These are phyloP conservation scores for Cystoderma amianthinum DNA, from an alignment of 768 basidiomycete genomes.

Conservation along the genomic window DNA sequence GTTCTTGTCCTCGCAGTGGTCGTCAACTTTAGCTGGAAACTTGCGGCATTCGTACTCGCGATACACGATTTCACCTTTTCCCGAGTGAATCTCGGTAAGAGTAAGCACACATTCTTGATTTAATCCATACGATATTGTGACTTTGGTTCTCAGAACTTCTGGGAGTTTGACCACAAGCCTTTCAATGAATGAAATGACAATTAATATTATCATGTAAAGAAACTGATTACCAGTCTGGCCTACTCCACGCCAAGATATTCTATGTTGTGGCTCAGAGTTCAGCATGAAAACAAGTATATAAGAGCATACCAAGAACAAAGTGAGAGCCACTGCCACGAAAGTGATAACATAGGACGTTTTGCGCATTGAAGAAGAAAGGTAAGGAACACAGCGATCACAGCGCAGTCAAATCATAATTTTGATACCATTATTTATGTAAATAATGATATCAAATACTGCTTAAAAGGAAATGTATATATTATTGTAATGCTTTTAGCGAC, in stretches of 20 bases:
- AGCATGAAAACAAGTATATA: neutral
- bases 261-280: slow-evolving; percentile 13
- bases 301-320: slow-evolving; percentile 36
- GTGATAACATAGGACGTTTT: slow-evolving; percentile 65
- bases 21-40: slow-evolving; percentile 52
- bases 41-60: slow-evolving; percentile 53
- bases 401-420: too few species aligned
- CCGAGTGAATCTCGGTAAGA: slow-evolving; percentile 38
- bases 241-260: slow-evolving; percentile 50
- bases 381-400: too few species aligned
- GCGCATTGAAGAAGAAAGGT: slow-evolving; percentile 36
- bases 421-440: too few species aligned
- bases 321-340: slow-evolving; percentile 41
- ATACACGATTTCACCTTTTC: slow-evolving; percentile 40
- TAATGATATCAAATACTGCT: too few species aligned
- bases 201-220: too few species aligned
- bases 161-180: slow-evolving; percentile 37
- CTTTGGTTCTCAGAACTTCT: slow-evolving; percentile 37
- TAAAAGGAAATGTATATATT: too few species aligned
- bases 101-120: slow-evolving; percentile 48
- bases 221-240: slow-evolving; percentile 69
- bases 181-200: slow-evolving; percentile 3
- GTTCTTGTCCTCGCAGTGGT: slow-evolving; percentile 46
- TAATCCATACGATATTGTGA: slow-evolving; percentile 56
- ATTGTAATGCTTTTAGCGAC: too few species aligned